A percentile compares a stretch with the other conserved stretches of the same genome.
phyloP scores from a whole-genome alignment of 441 rosid genomes.

The Manihot esculenta region DNA sequence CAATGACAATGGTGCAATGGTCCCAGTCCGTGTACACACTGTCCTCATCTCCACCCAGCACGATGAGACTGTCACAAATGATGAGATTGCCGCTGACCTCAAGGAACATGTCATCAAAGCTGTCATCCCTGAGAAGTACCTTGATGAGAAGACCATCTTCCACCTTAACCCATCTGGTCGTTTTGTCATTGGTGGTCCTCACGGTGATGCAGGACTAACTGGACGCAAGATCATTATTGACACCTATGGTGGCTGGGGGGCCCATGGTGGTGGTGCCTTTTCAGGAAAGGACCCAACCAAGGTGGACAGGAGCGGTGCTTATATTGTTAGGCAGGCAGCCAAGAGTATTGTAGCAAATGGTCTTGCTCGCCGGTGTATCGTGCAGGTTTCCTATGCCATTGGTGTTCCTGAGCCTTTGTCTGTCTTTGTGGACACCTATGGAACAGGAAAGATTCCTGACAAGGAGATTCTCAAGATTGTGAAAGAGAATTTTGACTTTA shows the following conservation, averaged over 20 bases:
- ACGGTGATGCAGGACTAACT: conserved; percentile 78
- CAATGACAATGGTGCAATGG: conserved; percentile 70
- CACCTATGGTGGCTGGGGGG: conserved; percentile 75
- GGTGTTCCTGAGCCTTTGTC: conserved; percentile 81
- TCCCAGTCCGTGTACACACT: conserved; percentile 75
- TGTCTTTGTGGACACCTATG: conserved; percentile 59
- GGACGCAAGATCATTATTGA: conserved; percentile 75
- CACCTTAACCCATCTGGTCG: conserved; percentile 82
- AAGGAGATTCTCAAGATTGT: conserved; percentile 72
- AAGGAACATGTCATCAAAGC: conserved; percentile 77
- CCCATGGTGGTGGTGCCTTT: conserved; percentile 69
- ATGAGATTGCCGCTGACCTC: conserved; percentile 72
- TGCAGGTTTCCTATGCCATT: conserved; percentile 73
- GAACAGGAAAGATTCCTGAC: conserved; percentile 73
- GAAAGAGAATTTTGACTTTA: conserved; percentile 44
- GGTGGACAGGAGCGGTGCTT: conserved; percentile 70
- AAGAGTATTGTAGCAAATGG: conserved; percentile 78
- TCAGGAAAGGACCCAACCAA: conserved; percentile 70
- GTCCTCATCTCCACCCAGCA: conserved; percentile 80
- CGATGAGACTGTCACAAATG: conserved; percentile 73
- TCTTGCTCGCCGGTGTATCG: conserved; percentile 71
- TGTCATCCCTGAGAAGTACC: conserved; percentile 73
- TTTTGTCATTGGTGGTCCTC: conserved; percentile 78
- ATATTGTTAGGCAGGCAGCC: conserved; percentile 71
- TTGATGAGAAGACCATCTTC: conserved; percentile 78